Base-by-base conservation (phyloP, 1,284 basidiomycete genomes). In the Agaricales sp. region DNA sequence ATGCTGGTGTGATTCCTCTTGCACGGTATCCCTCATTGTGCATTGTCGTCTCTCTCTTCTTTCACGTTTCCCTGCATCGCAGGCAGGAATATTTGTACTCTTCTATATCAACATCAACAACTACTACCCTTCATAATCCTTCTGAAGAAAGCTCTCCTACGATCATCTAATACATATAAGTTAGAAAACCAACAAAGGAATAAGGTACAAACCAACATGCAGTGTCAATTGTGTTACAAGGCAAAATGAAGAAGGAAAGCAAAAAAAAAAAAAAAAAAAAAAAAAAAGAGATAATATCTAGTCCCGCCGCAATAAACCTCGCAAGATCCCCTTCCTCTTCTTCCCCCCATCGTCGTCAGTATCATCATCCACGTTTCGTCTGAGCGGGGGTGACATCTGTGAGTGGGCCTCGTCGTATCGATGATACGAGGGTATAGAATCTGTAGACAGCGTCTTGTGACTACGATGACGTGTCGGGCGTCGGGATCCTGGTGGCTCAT, bases 281-380 rank as follows among this genome's bases (percentile, higher is more conserved):
- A 35, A 8, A 8, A n/a, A 35, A 35, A 35, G 30, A 35, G n/a
- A 35, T 35, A 35, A 35, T 11, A 35, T 35, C 8, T 35, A 35
- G 30, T 35, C 30, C 30, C 30, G 30, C 8, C 30, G 30, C 30
- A 35, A 35, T 11, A 35, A 35, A 8, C 30, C 30, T 38, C 62
- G 60, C 16, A 72, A 59, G 37, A 71, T 52, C 18, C 66, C 66
- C 52, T 60, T 66, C 55, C 63, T 70, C 52, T 63, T 60, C 54
- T 62, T 67, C 43, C 59, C 62, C 21, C 57, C 58, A 43, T 65
- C 65, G 46, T 68, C 67, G 25, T 56, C 53, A 4, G 57, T 54
- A 23, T 66, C 65, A 35, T 35, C 30, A n/a, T 35, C 30, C 30
- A 35, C n/a, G n/a, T 35, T 35, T 11, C 30, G 30, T n/a, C 30